phyloP scores from a whole-genome alignment of 2,329 filamentous ascomycete species.

The Emmonsiellopsis sp. region DNA sequence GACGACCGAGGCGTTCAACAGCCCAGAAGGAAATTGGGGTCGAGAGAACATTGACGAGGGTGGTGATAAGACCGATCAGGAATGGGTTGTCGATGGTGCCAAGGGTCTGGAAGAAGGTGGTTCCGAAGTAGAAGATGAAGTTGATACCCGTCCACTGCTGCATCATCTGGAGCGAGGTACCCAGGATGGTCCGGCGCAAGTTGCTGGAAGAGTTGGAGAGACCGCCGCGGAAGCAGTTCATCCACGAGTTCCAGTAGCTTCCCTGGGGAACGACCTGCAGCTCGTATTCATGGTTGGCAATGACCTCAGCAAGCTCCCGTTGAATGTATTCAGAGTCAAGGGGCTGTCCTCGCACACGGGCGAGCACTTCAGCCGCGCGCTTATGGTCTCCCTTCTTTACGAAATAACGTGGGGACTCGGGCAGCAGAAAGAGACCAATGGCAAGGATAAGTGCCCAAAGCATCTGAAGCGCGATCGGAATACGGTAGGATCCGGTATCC shows the following conservation, averaged over 20 bases:
- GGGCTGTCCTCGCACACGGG: conserved; percentile 64
- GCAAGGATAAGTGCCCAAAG: conserved; percentile 69
- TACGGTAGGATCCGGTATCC: conserved; percentile 63
- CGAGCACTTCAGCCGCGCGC: conserved; percentile 52
- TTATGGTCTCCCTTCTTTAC: conserved; percentile 68
- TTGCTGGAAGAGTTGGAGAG: conserved; percentile 44
- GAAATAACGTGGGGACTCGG: conserved; percentile 77
- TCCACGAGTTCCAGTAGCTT: conserved; percentile 60
- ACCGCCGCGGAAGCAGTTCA: conserved; percentile 51
- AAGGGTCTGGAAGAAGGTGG: conserved; percentile 71
- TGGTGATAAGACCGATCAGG: conserved; percentile 76
- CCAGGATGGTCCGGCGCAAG: conserved; percentile 59
- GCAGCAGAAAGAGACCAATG: conserved; percentile 62
- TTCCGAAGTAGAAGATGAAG: conserved; percentile 81
- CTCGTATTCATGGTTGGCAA: conserved; percentile 86
- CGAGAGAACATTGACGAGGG: conserved; percentile 75
- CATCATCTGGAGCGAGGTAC: conserved; percentile 70
- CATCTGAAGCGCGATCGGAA: conserved; percentile 73
- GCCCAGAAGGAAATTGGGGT: conserved; percentile 83
- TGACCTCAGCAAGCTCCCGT: conserved; percentile 71
- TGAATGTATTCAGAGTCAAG: conserved; percentile 64
- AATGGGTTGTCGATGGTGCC: conserved; percentile 70
- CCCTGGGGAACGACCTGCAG: conserved; percentile 54
- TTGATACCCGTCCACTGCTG: conserved; percentile 80
- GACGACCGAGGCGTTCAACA: conserved; percentile 73